phyloP scores from a whole-genome alignment of 495 filamentous ascomycete species.

The Pseudomonodictys pantanalensis region DNA sequence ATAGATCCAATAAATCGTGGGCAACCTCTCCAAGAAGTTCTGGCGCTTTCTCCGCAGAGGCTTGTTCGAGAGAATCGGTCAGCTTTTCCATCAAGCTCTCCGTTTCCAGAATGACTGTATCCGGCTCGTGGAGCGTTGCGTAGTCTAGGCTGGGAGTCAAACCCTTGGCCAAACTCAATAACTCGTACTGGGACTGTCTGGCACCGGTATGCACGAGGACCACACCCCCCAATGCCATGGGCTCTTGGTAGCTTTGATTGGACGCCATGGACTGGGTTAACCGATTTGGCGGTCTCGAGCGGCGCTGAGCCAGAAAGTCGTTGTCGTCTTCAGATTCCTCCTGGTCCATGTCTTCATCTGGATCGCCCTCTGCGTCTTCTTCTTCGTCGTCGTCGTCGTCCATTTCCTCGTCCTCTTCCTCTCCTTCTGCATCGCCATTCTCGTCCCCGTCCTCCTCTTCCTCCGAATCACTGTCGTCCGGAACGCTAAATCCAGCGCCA shows the following conservation, averaged over 20 bases:
- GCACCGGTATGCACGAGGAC: conserved; percentile 1
- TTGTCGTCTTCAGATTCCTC: conserved; percentile 32
- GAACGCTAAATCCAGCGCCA: conserved; percentile 35
- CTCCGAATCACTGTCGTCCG: conserved; percentile 40
- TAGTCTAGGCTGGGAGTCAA: conserved; percentile 4
- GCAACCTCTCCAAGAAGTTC: conserved; percentile 45
- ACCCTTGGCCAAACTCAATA: conserved; percentile 24
- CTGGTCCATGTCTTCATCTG: conserved; percentile 37
- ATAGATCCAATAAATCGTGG: conserved; percentile 55
- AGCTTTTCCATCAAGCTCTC: conserved; percentile 38
- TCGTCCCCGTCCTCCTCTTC: conserved; percentile 38
- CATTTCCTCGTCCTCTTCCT: conserved; percentile 39
- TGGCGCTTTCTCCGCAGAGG: conserved; percentile 3
- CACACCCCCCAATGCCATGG: too few relatives aligned
- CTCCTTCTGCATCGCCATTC: conserved; percentile 20
- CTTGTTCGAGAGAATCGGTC: conserved; percentile 5
- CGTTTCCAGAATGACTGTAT: conserved; percentile 24
- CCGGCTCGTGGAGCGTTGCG: conserved; percentile 13
- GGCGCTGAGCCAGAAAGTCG: conserved; percentile 6
- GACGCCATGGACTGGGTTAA: conserved; percentile 8
- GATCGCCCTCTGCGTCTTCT: conserved; percentile 44
- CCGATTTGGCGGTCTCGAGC: background rate
- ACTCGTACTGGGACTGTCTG: conserved; percentile 26
- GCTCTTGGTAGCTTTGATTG: conserved; percentile 4
- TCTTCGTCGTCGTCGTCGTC: conserved; percentile 40